These are phyloP conservation scores for Exophiala dermatitidis DNA, from an alignment of 2,329 filamentous ascomycete genomes.

Conservation along the genomic window DNA sequence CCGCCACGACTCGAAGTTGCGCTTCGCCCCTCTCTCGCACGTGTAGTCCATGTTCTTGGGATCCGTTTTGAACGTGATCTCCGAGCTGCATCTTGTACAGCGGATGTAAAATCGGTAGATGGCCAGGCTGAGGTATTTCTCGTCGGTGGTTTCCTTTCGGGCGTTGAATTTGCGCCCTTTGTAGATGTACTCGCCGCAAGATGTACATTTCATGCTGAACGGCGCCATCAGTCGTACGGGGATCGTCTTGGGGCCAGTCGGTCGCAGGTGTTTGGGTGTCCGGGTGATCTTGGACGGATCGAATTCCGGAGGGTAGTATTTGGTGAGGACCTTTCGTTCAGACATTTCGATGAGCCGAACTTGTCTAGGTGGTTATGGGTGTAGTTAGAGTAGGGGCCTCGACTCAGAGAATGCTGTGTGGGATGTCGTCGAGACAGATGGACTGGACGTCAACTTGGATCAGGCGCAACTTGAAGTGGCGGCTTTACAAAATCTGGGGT, in stretches of 20 bases:
- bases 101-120: conserved; percentile 87
- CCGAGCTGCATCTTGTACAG: conserved; percentile 75
- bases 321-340: conserved; percentile 71
- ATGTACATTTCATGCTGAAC: conserved; percentile 68
- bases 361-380: neutral
- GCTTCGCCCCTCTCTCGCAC: conserved; percentile 72
- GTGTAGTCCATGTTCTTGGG: conserved; percentile 91
- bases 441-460: no score
- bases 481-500: no score
- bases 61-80: conserved; percentile 91
- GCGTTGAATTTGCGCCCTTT: conserved; percentile 94
- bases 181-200: conserved; percentile 76
- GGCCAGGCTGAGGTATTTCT: conserved; percentile 80
- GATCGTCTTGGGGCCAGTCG: conserved; percentile 70
- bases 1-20: conserved; percentile 91
- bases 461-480: no score
- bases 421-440: no score
- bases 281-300: conserved; percentile 75
- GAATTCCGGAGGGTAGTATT: conserved; percentile 66
- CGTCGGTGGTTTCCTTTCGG: conserved; percentile 82
- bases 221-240: conserved; percentile 87
- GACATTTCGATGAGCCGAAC: conserved; percentile 54
- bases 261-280: conserved; percentile 48
- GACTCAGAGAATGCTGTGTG: no score
- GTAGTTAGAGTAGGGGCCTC: neutral